Evolutionary conservation across 768 basidiomycete species (phyloP).

Genomic region (Rhodotorula paludigena): DNA sequence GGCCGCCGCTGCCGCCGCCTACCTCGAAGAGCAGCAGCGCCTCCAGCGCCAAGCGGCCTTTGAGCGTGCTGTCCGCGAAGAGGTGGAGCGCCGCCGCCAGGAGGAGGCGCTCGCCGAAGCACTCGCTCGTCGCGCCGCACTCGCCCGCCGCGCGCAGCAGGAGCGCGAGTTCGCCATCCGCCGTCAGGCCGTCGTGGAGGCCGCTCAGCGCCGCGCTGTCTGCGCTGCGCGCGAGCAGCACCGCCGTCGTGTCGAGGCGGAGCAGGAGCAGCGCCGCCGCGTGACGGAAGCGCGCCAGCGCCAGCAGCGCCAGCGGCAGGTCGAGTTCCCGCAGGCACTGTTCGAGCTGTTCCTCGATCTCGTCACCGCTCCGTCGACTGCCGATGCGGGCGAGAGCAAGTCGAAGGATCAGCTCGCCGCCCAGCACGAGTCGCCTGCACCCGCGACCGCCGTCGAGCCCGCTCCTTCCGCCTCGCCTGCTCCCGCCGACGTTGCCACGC

Average conservation of each 20-base stretch:
- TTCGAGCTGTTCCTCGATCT: neutral
- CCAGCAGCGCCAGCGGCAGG: conserved; percentile 6
- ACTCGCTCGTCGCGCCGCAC: neutral
- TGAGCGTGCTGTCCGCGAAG: conserved; percentile 1
- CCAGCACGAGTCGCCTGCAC: too few relatives aligned
- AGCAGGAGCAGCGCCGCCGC: neutral
- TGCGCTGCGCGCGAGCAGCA: neutral
- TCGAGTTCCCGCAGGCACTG: neutral
- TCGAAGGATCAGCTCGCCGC: neutral
- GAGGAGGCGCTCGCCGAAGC: neutral
- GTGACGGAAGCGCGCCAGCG: neutral
- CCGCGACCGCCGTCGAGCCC: too few relatives aligned
- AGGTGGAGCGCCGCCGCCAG: neutral
- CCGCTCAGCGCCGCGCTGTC: neutral
- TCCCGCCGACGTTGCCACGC: neutral
- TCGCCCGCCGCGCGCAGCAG: neutral
- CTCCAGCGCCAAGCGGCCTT: neutral
- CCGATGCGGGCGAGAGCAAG: neutral
- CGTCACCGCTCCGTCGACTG: too few relatives aligned
- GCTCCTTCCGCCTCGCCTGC: neutral
- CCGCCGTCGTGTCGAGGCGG: neutral
- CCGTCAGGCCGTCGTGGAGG: neutral
- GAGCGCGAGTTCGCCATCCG: neutral
- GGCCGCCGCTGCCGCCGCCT: neutral
- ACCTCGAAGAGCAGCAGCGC: neutral